Conservation (phyloP, 306 rosid genomes). For the Trifolium dubium region DNA sequence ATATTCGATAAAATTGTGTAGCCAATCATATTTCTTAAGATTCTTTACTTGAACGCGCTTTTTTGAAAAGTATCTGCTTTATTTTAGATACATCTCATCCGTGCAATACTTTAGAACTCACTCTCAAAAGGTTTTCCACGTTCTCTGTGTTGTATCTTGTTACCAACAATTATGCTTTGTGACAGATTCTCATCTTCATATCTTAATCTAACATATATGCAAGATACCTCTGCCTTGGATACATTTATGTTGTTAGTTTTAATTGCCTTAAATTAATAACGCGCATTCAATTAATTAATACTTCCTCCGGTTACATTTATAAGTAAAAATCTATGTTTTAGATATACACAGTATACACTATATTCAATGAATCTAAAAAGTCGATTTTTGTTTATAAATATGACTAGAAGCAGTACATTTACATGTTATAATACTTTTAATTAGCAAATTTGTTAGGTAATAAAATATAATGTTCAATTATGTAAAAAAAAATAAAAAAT, state of each 20-base stretch:
- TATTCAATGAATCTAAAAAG: too few species aligned
- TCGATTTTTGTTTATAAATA: too few species aligned
- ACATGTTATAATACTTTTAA: too few species aligned
- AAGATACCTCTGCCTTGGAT: too few species aligned
- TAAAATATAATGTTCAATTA: too few species aligned
- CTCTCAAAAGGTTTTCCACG: neutral
- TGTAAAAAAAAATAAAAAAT: too few species aligned
- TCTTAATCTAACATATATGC: neutral
- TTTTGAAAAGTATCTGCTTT: neutral
- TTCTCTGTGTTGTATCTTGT: neutral
- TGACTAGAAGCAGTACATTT: too few species aligned
- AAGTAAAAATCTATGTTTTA: too few species aligned
- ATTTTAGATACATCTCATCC: neutral
- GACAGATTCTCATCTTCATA: neutral
- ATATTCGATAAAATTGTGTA: neutral
- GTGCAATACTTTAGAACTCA: neutral
- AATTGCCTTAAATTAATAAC: too few species aligned
- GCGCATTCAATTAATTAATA: neutral
- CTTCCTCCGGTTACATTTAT: too few species aligned
- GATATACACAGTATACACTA: too few species aligned
- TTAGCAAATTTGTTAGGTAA: too few species aligned
- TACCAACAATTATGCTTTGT: neutral
- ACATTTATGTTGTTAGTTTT: neutral
- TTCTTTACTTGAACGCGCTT: neutral
- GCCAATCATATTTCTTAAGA: neutral